Evolutionary conservation across 768 basidiomycete species (phyloP), one percentile per base, ranked within the genome.

Genomic region (Mycena olivaceomarginata): DNA sequence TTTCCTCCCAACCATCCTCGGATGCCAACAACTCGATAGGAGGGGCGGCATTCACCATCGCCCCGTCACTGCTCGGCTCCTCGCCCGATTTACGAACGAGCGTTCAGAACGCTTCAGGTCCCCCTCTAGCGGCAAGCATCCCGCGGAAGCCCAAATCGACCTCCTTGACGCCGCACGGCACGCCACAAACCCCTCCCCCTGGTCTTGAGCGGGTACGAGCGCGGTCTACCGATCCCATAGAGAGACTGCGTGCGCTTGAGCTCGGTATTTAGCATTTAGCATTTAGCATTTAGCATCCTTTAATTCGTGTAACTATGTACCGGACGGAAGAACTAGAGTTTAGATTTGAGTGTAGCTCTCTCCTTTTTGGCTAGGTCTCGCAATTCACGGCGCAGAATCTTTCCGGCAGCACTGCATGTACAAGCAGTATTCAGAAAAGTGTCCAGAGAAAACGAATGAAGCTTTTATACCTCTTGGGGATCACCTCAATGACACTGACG

Each of bases 361-460:
- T 92, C 92, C 39, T 83, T 81, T 79, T 89, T 89, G 4, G 89
- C 91, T 48, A 86, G 82, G 11, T 89, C 91, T 10, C 92, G 85
- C 41, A 94, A 83, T 67, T 92, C 87, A 25, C 91, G 89, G 53
- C 92, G 86, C 22, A 94, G 79, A 73, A 94, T 94, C 84, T 94
- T 94, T 0, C 93, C 93, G n/a, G 92, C 88, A 6, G 92, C 88
- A 65, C 92, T 93, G 66, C 39, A 8, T 8, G 63, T 3, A 80
- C 48, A 62, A 18, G 12, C 9, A 18, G 37, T 20, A 63, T n/a
- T 53, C 22, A 53, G n/a, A 31, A 43, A 59, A 20, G 16, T 9
- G 13, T 31, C 31, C 31, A 31, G 31, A 31, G 31, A 31, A 31
- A 31, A 31, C 31, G 31, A 31, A 4, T 18, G 40, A 41, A 37